phyloP scores from a whole-genome alignment of 495 filamentous ascomycete species.

The Parathielavia hyrcaniae region DNA sequence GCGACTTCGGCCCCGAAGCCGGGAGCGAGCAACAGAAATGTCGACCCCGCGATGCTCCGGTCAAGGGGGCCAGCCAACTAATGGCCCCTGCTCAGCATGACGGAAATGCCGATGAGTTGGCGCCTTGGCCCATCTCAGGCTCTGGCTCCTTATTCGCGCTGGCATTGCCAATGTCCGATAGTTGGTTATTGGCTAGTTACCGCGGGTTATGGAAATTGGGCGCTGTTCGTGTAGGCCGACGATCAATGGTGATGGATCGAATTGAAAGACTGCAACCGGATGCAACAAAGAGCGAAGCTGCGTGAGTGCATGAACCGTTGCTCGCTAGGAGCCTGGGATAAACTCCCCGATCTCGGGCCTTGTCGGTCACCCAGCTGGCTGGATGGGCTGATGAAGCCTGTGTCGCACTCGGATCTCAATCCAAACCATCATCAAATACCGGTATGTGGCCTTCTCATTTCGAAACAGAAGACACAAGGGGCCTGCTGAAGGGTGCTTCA shows the following conservation, averaged over 20 bases:
- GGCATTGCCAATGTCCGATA: conserved; percentile 10
- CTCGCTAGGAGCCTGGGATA: no score
- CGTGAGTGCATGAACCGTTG: background rate
- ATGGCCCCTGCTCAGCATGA: background rate
- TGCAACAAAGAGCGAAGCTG: background rate
- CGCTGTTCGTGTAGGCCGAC: background rate
- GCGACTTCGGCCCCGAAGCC: no score
- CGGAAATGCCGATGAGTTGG: conserved; percentile 6
- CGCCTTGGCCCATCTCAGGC: conserved; percentile 1
- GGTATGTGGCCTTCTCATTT: background rate
- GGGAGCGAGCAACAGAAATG: background rate
- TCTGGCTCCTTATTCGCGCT: background rate
- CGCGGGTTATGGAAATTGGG: no score
- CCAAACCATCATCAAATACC: no score
- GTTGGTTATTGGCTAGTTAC: no score
- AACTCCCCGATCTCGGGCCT: no score
- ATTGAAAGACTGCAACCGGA: background rate
- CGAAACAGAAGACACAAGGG: background rate
- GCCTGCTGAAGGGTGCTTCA: no score
- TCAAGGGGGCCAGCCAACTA: no score
- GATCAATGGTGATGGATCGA: background rate
- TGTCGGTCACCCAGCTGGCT: no score
- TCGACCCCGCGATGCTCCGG: background rate
- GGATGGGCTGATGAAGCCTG: no score
- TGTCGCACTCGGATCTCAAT: no score